Conservation (phyloP, 768 basidiomycete genomes). For the Phaeolepiota aurea region DNA sequence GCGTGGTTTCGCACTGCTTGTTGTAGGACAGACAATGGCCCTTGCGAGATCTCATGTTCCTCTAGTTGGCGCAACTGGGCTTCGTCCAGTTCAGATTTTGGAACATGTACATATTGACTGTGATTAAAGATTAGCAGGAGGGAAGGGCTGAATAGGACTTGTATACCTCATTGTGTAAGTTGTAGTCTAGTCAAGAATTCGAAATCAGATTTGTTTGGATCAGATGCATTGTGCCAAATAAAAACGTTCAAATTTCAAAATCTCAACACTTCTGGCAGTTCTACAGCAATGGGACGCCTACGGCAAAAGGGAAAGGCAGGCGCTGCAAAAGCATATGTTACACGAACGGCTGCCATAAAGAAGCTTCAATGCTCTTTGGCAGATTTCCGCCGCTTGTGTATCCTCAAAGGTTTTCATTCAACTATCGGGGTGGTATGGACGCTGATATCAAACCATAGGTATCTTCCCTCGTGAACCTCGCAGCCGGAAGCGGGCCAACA, state of each 20-base stretch:
- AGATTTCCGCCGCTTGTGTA: constrained; percentile 94
- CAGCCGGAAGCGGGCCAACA: constrained; percentile 89
- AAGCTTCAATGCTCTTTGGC: constrained; percentile 95
- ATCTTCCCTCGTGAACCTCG: constrained; percentile 97
- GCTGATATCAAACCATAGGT: constrained; percentile 38
- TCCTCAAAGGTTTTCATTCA: constrained; percentile 80
- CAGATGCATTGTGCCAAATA: constrained; percentile 19
- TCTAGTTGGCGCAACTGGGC: constrained; percentile 92
- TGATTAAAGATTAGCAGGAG: constrained; percentile 4
- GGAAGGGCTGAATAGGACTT: neutral
- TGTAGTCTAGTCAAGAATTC: neutral
- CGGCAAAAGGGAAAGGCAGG: constrained; percentile 84
- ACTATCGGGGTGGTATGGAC: constrained; percentile 1
- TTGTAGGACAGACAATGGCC: constrained; percentile 92
- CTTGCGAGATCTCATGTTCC: constrained; percentile 98
- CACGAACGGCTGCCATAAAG: constrained; percentile 85
- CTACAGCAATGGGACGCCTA: constrained; percentile 60
- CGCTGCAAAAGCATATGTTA: constrained; percentile 87
- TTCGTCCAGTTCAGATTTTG: constrained; percentile 96
- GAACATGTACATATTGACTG: constrained; percentile 95
- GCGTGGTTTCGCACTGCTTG: constrained; percentile 97
- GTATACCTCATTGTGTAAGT: constrained; percentile 26
- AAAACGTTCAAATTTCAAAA: constrained; percentile 13
- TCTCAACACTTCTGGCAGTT: no score
- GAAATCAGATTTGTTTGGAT: constrained; percentile 3